Conservation (phyloP, 2,329 filamentous ascomycete genomes). For the Sporothrix inflata region DNA sequence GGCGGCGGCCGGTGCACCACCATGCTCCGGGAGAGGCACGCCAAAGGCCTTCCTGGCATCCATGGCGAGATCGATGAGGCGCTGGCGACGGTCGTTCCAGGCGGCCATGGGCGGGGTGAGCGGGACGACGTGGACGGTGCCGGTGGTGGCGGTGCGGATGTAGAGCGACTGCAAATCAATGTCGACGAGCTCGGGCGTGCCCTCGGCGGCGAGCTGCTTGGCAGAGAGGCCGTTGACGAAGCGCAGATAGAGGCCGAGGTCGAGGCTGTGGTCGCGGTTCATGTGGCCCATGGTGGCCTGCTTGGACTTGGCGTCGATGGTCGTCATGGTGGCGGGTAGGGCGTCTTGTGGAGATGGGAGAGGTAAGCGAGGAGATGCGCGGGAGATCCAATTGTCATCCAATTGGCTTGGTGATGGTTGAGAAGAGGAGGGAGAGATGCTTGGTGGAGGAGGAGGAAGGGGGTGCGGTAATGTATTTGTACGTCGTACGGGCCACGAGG, state of each 20-base stretch:
- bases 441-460: not conserved
- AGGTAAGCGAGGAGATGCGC: not conserved
- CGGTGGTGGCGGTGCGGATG: conserved; percentile 55
- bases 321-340: conserved; percentile 16
- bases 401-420: not conserved
- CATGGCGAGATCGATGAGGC: conserved; percentile 72
- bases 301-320: conserved; percentile 36
- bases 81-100: conserved; percentile 68
- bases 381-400: not conserved
- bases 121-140: conserved; percentile 55
- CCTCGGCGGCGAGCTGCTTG: conserved; percentile 34
- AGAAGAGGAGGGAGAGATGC: not conserved
- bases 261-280: conserved; percentile 79
- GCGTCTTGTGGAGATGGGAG: too few species aligned
- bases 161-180: conserved; percentile 66
- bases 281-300: conserved; percentile 71
- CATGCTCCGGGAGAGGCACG: conserved; percentile 52
- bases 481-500: not conserved
- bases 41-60: conserved; percentile 61
- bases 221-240: conserved; percentile 65
- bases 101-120: conserved; percentile 72
- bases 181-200: conserved; percentile 62
- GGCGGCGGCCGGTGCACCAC: conserved; percentile 48
- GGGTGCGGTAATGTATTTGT: not conserved
- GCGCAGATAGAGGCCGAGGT: conserved; percentile 76